Conservation (phyloP, 1,284 basidiomycete species). For the Cutaneotrichosporon sp. region DNA sequence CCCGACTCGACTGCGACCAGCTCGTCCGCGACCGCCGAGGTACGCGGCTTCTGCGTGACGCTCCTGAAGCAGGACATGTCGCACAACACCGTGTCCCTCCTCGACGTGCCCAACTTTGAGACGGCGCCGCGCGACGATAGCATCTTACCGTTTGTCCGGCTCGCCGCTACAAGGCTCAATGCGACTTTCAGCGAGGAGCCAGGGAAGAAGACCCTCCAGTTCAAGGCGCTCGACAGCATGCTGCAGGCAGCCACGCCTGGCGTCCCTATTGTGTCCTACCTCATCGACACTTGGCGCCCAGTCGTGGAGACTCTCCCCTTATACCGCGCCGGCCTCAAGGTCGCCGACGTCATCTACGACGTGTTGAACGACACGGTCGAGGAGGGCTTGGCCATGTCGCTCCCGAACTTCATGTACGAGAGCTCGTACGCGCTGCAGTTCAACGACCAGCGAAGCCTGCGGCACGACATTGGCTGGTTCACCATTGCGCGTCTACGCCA, state of each 20-base stretch:
- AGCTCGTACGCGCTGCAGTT: conserved; percentile 45
- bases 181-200: conserved; percentile 10
- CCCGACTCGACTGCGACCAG: background rate
- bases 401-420: conserved; percentile 40
- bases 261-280: conserved; percentile 18
- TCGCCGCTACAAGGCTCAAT: conserved; percentile 3
- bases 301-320: conserved; percentile 12
- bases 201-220: conserved; percentile 8
- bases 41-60: background rate
- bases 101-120: conserved; percentile 15
- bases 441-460: conserved; percentile 40
- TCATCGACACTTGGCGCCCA: conserved; percentile 25
- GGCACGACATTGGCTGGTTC: conserved; percentile 45
- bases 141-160: conserved; percentile 10
- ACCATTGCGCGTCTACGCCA: conserved; percentile 43
- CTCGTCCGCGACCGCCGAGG: conserved; percentile 1
- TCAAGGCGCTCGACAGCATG: conserved; percentile 13
- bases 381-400: conserved; percentile 16
- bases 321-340: background rate
- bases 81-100: conserved; percentile 7
- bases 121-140: conserved; percentile 2
- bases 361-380: conserved; percentile 26
- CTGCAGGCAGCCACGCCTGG: conserved; percentile 25
- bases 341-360: conserved; percentile 27
- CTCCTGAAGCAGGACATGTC: conserved; percentile 9